Evolutionary conservation across 805 yeast genomes (phyloP), one percentile per base, ranked within the genome.

Genomic region (Sugiyamaella valdiviana): DNA sequence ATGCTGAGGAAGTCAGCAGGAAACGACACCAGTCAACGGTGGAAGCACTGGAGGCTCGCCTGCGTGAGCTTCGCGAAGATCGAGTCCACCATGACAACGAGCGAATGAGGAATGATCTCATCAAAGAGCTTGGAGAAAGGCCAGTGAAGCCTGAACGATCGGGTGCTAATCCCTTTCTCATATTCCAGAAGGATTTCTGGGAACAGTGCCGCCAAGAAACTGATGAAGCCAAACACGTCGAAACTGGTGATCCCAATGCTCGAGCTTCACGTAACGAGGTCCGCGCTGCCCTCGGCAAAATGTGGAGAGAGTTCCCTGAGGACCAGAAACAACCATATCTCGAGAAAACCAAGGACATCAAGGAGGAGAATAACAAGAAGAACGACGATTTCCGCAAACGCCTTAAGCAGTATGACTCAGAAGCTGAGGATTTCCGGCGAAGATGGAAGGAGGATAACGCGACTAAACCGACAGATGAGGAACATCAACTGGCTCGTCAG

Each of bases 171-270:
- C 74, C 74, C 19, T 69, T 67, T 44, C 49, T 69, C 35, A 57
- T 69, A 5, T 69, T 66, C 52, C 73, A 69, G 45, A 69, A 69
- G 46, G 68, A 65, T 36, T 66, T 65, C 50, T 69, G 74, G 74
- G 71, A 68, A 6, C 58, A 59, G 17, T 64, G 72, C 46, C 61
- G 71, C 16, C 54, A 58, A 24, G 65, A 62, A 39, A 63, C 71
- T 2, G 72, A 69, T 44, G 54, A 53, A 19, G 54, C 52, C 32
- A 63, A 64, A 45, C 67, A 61, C 39, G 51, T 53, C 14, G 47
- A 55, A 7, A 54, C 61, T 0, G 64, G 63, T 5, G 69, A 64
- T 39, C 57, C 63, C 2, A 54, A 51, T 9, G 60, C 59, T 19
- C 48, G 54, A 23, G 72, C 72, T 1, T 55, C 69, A 5, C 62